Evolutionary conservation across 2,329 filamentous ascomycete genomes (phyloP), one percentile per base, ranked within the genome.

Genomic region (Colletotrichum sp.): DNA sequence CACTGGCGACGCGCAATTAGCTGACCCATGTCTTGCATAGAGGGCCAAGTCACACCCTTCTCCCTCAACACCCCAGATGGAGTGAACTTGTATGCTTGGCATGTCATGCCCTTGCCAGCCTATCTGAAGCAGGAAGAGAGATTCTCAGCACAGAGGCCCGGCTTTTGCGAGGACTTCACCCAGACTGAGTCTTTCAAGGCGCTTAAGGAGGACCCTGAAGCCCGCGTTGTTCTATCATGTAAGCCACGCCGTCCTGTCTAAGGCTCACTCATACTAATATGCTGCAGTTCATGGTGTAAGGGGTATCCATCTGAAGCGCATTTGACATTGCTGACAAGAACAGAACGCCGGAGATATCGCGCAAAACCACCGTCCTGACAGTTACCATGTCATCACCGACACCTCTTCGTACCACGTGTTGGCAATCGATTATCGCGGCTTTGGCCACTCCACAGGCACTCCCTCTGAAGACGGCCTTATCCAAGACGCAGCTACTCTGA

Each of bases 351-450:
- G 95, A 7, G 95, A 98, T 80, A 85, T 99, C 34, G 95, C 94
- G 21, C 95, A 98, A 83, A 92, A 92, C 76, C 90, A 93, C 82
- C 92, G 96, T 18, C 93, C 95, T 3, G 89, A 92, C 36, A 94
- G 92, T 72, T 98, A 98, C 83, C 95, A 96, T 79, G 90, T 93
- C 60, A 87, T 98, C 57, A 92, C 95, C 6, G 91, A 94, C 68
- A 92, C 93, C 4, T 94, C 94, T 3, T 90, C 90, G 0, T 92
- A 96, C 71, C 96, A 98, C 82, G 91, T 98, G 60, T 88, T 98
- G n/a, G 92, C 95, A 52, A 92, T 98, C 80, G 96, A 98, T 87
- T 98, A 98, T 85, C 94, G 96, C 21, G 96, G 96, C 8, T 98
- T 95, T 80, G 96, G 96, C 1, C 89, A 91, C 52, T 97, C 95